phyloP scores from a whole-genome alignment of 1,284 basidiomycete genomes.

The Earliella scabrosa region DNA sequence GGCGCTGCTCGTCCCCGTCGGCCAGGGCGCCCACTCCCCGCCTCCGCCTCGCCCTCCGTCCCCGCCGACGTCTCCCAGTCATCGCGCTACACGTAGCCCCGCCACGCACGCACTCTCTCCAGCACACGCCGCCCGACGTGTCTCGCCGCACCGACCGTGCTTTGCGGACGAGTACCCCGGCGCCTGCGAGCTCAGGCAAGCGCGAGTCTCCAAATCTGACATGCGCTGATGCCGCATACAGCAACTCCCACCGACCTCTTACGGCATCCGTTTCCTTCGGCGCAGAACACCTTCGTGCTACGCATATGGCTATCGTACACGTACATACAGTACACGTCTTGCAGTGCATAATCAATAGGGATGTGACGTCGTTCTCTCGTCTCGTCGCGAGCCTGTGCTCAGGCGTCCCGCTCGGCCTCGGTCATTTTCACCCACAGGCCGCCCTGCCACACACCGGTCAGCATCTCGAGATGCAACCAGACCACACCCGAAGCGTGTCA shows the following conservation, averaged over 20 bases:
- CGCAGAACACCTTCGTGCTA: neutral
- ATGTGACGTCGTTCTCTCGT: neutral
- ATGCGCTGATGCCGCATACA: constrained; percentile 6
- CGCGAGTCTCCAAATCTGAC: neutral
- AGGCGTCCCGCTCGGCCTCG: constrained; percentile 22
- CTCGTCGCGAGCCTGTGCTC: constrained; percentile 33
- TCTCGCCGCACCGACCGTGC: too few relatives aligned
- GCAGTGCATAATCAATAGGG: too few relatives aligned
- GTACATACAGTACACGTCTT: neutral
- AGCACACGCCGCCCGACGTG: neutral
- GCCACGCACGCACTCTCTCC: neutral
- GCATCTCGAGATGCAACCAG: neutral
- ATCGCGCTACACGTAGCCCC: neutral
- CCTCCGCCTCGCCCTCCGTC: neutral
- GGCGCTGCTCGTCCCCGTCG: constrained; percentile 24
- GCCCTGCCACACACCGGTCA: constrained; percentile 20
- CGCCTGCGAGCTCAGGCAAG: neutral
- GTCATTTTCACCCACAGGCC: constrained; percentile 34
- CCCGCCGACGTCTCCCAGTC: neutral
- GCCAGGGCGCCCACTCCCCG: constrained; percentile 1
- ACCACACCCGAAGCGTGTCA: neutral
- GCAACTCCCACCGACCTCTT: neutral
- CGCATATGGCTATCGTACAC: neutral
- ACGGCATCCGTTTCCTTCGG: too few relatives aligned
- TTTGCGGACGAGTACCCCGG: neutral